These are phyloP conservation scores for Chaetomium sp. DNA, from an alignment of 2,329 filamentous ascomycete genomes.

Conservation along the genomic window DNA sequence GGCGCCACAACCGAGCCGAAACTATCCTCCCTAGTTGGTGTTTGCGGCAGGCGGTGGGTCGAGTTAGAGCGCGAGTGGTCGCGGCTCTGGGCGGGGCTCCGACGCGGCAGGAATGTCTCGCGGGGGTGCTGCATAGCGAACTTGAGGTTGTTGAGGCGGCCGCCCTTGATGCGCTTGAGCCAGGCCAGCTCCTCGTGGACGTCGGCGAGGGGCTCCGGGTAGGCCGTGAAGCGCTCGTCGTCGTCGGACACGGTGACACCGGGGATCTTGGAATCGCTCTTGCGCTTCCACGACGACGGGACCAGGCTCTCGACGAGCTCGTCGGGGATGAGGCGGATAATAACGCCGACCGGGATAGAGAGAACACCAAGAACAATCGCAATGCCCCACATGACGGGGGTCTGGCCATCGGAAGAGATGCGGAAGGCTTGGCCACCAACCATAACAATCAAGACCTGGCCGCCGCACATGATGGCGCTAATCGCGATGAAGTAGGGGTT, in stretches of 20 bases:
- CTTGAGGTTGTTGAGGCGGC: conserved; percentile 72
- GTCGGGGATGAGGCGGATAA: conserved; percentile 80
- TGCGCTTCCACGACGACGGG: conserved; percentile 46
- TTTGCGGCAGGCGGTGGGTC: conserved; percentile 47
- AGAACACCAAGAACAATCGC: conserved; percentile 76
- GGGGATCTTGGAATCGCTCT: conserved; percentile 39
- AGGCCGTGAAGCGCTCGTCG: conserved; percentile 55
- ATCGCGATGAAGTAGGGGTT: conserved; percentile 90
- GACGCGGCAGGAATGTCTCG: conserved; percentile 57
- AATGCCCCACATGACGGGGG: conserved; percentile 76
- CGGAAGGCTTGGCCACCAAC: conserved; percentile 77
- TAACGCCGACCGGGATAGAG: conserved; percentile 77
- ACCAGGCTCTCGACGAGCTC: conserved; percentile 50
- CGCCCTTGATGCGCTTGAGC: conserved; percentile 73
- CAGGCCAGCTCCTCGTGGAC: conserved; percentile 76
- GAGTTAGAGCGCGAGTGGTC: conserved; percentile 61
- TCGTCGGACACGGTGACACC: conserved; percentile 59
- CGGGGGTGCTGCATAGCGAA: conserved; percentile 71
- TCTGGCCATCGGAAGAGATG: conserved; percentile 55
- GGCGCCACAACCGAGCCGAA: conserved; percentile 34
- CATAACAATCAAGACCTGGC: conserved; percentile 84
- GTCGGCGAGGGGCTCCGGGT: conserved; percentile 66
- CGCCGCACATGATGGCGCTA: conserved; percentile 78
- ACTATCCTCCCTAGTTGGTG: conserved; percentile 54
- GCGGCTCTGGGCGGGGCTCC: conserved; percentile 57